Percentiles rank a stretch among this genome's conserved stretches.
Conservation (phyloP, 2,329 filamentous ascomycete species). For the Penicillium sp. region DNA sequence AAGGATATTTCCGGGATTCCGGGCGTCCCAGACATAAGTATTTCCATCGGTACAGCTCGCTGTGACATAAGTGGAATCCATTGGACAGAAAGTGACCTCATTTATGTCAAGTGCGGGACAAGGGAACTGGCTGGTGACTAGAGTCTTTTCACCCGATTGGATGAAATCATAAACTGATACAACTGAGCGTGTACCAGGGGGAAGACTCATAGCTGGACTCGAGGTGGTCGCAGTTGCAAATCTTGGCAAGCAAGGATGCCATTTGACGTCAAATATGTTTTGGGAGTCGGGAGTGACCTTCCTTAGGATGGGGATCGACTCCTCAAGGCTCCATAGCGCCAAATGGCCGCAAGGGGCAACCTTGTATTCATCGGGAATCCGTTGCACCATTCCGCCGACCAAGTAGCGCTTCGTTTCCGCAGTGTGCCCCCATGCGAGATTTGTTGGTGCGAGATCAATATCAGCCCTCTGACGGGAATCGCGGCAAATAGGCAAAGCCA, state of each 20-base stretch:
- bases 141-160: not conserved
- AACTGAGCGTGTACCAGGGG: conserved; percentile 46
- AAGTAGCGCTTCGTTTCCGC: conserved; percentile 43
- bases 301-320: conserved; percentile 35
- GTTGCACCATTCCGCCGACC: conserved; percentile 55
- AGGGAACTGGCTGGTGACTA: conserved; percentile 42
- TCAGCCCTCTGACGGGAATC: conserved; percentile 25
- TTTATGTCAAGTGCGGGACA: conserved; percentile 62
- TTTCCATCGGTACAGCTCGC: conserved; percentile 60
- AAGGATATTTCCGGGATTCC: conserved; percentile 46
- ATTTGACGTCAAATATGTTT: conserved; percentile 59
- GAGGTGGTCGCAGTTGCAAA: conserved; percentile 55
- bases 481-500: conserved; percentile 28
- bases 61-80: conserved; percentile 50
- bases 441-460: conserved; percentile 44
- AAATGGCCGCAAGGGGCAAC: conserved; percentile 50
- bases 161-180: conserved; percentile 54
- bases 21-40: conserved; percentile 61
- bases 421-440: conserved; percentile 49
- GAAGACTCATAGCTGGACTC: conserved; percentile 24
- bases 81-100: conserved; percentile 53
- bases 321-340: conserved; percentile 52
- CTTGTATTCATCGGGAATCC: conserved; percentile 31
- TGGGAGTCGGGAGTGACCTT: conserved; percentile 48
- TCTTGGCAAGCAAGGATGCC: conserved; percentile 50